Evolutionary conservation across 148 eudicot genomes (phyloP).

Genomic region (Fallopia convolvulus): DNA sequence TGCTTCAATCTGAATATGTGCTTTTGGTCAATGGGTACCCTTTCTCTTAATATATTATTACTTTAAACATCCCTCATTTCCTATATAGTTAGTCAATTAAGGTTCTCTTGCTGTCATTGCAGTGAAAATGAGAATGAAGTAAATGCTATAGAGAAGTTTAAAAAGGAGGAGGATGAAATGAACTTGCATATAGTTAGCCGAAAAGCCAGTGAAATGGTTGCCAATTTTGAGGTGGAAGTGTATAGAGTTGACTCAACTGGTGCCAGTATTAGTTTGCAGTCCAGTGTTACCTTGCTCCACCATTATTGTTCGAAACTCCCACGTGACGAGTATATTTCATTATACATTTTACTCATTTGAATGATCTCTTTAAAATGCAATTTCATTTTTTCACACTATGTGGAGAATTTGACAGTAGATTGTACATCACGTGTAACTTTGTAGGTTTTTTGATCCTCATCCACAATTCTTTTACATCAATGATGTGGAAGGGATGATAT

Average conservation of each 20-base stretch:
- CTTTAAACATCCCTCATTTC: neutral
- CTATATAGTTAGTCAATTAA: neutral
- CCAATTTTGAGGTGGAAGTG: constrained; percentile 38
- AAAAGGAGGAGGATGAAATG: constrained; percentile 64
- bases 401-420: neutral
- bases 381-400: neutral
- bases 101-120: constrained; percentile 20
- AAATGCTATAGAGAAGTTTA: constrained; percentile 47
- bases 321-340: constrained; percentile 78
- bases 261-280: constrained; percentile 79
- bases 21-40: constrained; percentile 81
- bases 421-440: constrained; percentile 8
- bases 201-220: constrained; percentile 24
- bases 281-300: constrained; percentile 62
- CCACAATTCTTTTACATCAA: constrained; percentile 57
- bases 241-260: constrained; percentile 78
- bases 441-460: constrained; percentile 70
- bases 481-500: constrained; percentile 64
- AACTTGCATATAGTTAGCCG: constrained; percentile 58
- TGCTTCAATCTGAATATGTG: constrained; percentile 91
- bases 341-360: neutral
- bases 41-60: constrained; percentile 12
- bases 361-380: neutral
- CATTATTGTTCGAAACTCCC: constrained; percentile 94
- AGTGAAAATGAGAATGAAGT: constrained; percentile 66